These are phyloP conservation scores for Syzygium grande DNA, from an alignment of 345 rosid genomes.

Conservation along the genomic window DNA sequence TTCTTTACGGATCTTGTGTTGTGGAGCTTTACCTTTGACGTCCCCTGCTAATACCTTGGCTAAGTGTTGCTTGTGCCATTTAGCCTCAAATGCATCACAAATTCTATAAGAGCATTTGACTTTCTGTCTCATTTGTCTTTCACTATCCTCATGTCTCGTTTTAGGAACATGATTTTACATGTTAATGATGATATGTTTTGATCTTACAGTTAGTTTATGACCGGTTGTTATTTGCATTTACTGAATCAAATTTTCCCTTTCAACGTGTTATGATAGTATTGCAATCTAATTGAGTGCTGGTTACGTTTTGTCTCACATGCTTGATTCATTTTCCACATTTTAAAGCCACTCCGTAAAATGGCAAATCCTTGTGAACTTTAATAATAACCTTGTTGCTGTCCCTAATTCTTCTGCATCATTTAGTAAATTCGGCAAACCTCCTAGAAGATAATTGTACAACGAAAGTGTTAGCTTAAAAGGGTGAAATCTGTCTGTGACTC, in stretches of 20 bases:
- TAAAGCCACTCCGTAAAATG: background rate
- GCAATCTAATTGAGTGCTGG: background rate
- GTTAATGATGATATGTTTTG: background rate
- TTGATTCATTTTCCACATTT: background rate
- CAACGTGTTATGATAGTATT: background rate
- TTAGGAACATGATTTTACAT: background rate
- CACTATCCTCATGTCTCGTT: background rate
- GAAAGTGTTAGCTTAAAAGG: background rate
- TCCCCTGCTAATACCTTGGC: background rate
- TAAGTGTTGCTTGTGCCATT: background rate
- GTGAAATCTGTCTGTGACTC: background rate
- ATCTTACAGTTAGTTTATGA: background rate
- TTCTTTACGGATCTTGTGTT: background rate
- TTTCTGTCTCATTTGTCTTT: background rate
- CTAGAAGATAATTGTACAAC: background rate
- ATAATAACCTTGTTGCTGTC: background rate
- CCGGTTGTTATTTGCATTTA: background rate
- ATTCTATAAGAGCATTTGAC: background rate
- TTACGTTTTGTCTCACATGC: background rate
- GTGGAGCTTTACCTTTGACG: background rate
- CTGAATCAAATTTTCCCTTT: background rate
- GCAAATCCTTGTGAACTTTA: background rate
- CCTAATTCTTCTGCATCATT: background rate
- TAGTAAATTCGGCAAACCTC: background rate
- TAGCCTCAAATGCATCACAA: background rate